Evolutionary conservation across 345 rosid species (phyloP), one percentile per base, ranked within the genome.

Genomic region (Euphorbia lathyris): DNA sequence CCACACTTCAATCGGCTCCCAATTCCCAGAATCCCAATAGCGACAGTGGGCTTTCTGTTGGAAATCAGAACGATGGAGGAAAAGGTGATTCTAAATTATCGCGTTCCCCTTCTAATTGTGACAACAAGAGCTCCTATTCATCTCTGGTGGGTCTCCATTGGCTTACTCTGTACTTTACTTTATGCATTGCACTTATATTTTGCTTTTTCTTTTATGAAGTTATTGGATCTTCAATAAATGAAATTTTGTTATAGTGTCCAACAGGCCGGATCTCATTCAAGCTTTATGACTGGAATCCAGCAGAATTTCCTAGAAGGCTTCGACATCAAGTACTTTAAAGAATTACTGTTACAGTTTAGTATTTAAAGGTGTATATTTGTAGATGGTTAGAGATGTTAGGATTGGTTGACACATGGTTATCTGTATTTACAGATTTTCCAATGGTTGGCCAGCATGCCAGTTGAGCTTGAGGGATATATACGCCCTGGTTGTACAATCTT

Each of bases 261-360:
- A 88, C 99, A 63, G 99, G 97, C 66, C 88, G 97, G 73, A 90
- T 95, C 78, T 92, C 97, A n/a, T 92, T 90, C 81, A 92, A 90
- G 87, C 97, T 94, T 68, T 92, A 92, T 80, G 99, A 95, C 68
- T 95, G 99, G 99, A 95, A 95, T 83, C 99, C 97, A 1, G 97
- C 97, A 3, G 99, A 95, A 77, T 95, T 95, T 75, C 99, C 99
- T 1, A 85, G 99, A 86, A 89, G 97, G 85, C 97, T 95, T 56
- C 97, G 97, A 72, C 99, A 85, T 77, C 99, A 95, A 90, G 99
- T 95, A 95, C 78, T 77, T 83, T 82, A 83, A 84, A 77, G 78
- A 82, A 75, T 79, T 83, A 52, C 78, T 77, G 29, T 84, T 82
- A 65, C 83, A 84, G 90, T 89, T 89, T 87, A 88, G 94, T 88